Evolutionary conservation across 2,329 filamentous ascomycete genomes (phyloP).

Genomic region (Sporothrix schenckii): DNA sequence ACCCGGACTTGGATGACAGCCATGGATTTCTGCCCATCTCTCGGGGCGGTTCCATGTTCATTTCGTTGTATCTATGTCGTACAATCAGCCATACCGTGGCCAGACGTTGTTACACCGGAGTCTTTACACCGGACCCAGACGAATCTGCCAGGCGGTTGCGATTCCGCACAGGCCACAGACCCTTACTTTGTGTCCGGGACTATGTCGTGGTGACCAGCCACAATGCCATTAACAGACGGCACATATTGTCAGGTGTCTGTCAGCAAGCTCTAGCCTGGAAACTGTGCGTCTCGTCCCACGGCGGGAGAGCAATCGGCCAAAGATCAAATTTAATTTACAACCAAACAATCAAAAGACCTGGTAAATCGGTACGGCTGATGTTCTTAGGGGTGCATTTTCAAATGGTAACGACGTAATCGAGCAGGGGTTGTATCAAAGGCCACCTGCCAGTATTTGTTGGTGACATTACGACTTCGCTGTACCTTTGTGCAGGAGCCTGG

Average conservation of each 20-base stretch:
- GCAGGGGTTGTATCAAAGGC: neutral
- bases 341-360: too few relatives aligned
- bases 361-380: neutral
- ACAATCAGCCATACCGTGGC: neutral
- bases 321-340: neutral
- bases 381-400: constrained; percentile 9
- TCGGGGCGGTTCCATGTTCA: too few relatives aligned
- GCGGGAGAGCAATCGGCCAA: constrained; percentile 9
- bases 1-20: neutral
- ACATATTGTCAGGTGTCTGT: constrained; percentile 10
- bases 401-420: constrained; percentile 28
- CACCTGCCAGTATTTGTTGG: neutral
- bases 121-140: constrained; percentile 15
- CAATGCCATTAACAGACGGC: neutral
- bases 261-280: constrained; percentile 5
- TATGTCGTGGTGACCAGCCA: neutral
- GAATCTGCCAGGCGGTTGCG: neutral
- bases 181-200: neutral
- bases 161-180: constrained; percentile 7
- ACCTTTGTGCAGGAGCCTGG: neutral
- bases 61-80: neutral
- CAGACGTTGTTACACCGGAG: constrained; percentile 9
- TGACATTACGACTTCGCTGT: too few relatives aligned
- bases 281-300: constrained; percentile 22
- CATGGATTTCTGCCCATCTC: neutral